Percentiles rank a stretch among this genome's conserved stretches.
Evolutionary conservation across 2,329 filamentous ascomycete species (phyloP).

Genomic region (Boeremia exigua): DNA sequence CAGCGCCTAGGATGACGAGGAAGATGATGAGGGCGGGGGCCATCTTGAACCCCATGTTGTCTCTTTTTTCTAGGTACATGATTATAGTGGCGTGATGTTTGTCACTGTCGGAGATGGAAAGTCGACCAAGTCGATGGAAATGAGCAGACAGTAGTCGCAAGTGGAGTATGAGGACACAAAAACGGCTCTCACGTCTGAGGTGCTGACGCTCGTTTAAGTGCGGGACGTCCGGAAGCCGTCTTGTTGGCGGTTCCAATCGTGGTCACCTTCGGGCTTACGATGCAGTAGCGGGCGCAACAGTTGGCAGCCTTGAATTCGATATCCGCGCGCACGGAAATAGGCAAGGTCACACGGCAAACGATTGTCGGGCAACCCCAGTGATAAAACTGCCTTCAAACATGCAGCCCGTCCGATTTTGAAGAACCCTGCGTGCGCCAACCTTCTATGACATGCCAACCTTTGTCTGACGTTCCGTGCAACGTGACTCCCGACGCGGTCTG

Average conservation of each 20-base stretch:
- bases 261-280: slow-evolving; percentile 12
- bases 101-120: neutral
- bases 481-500: neutral
- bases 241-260: neutral
- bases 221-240: slow-evolving; percentile 12
- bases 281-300: neutral
- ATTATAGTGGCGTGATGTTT: neutral
- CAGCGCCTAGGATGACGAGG: slow-evolving; percentile 37
- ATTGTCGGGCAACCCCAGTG: slow-evolving; percentile 1
- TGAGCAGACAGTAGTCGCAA: neutral
- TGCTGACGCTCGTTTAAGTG: slow-evolving; percentile 6
- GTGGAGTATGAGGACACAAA: slow-evolving; percentile 6
- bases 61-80: slow-evolving; percentile 29
- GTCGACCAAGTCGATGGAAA: neutral
- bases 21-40: slow-evolving; percentile 37
- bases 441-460: slow-evolving; percentile 1
- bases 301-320: neutral
- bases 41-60: slow-evolving; percentile 37
- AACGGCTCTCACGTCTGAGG: neutral
- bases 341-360: neutral
- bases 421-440: neutral
- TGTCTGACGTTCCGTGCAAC: slow-evolving; percentile 7
- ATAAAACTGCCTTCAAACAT: neutral
- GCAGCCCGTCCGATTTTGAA: neutral
- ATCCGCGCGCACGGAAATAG: slow-evolving; percentile 1